Base-by-base conservation (phyloP, 805 yeast genomes). In the Suhomyces prunicola region DNA sequence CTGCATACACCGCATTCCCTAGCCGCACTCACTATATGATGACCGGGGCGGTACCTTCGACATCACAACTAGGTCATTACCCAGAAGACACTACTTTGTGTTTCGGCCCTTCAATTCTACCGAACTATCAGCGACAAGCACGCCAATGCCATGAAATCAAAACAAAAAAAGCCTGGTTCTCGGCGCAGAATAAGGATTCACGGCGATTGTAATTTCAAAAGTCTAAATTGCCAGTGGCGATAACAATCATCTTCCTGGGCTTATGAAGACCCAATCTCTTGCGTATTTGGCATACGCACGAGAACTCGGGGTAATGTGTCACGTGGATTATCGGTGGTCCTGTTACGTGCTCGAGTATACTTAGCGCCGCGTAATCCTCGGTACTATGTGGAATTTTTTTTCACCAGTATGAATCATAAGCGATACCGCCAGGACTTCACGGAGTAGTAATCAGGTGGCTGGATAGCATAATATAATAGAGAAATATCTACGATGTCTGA, bases 401-500 rank as follows among this genome's bases (percentile, higher is more conserved):
- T 48, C 27, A 42, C 26, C 46, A 29, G 10, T 48, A 40, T 48
- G 50, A 48, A 40, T 48, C 50, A 48, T 48, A 47, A 33, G 24
- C 42, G 42, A 39, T 17, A 39, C 42, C 19, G 22, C 41, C 41
- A 36, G 41, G 41, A 15, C 41, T 7, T 36, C 42, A 22, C 5
- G 29, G 29, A 17, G 41, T 19, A 12, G 13, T 15, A 13, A 46
- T 33, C 10, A 44, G 15, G 40, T 19, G 24, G 42, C 17, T 39
- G 42, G 42, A 19, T n/a, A 39, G 24, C 42, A 39, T 39, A 9
- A 19, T 39, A 39, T 39, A 19, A 39, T 39, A 17, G 42, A 46
- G 22, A 46, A 33, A 22, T 17, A 12, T 42, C 48, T n/a, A 50
- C 22, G 27, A 87, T 87, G 93, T 83, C 91, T 48, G 88, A 84